Percentiles rank a stretch among this genome's conserved stretches.
These are phyloP conservation scores for Apophysomyces elegans DNA, from an alignment of 371 early-diverging fungal species.

Conservation along the genomic window DNA sequence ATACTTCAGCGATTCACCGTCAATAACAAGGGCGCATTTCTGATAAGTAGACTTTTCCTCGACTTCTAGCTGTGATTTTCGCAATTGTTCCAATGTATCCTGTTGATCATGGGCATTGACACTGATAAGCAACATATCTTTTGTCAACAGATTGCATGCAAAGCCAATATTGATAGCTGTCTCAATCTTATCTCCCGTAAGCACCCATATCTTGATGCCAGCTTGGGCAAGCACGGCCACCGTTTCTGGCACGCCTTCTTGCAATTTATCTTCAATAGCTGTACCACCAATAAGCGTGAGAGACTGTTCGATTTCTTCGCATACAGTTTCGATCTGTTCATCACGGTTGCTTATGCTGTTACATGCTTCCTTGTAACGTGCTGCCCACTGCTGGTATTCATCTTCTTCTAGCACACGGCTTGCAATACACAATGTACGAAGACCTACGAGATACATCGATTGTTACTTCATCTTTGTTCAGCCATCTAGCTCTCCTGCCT, in stretches of 20 bases:
- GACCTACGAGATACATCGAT: constrained; percentile 53
- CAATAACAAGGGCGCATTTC: constrained; percentile 83
- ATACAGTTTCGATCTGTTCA: constrained; percentile 79
- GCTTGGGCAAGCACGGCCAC: constrained; percentile 87
- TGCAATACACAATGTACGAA: constrained; percentile 90
- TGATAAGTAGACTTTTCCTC: constrained; percentile 33
- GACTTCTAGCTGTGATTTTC: constrained; percentile 40
- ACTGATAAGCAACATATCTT: constrained; percentile 70
- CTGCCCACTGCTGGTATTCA: constrained; percentile 82
- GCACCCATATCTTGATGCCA: constrained; percentile 96
- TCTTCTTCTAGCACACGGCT: constrained; percentile 75
- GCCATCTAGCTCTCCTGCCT: not conserved
- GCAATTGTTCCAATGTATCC: constrained; percentile 63
- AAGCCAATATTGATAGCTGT: constrained; percentile 98
- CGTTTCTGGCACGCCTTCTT: constrained; percentile 93
- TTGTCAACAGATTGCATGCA: constrained; percentile 78
- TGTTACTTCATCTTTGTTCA: not conserved
- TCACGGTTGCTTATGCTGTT: constrained; percentile 83
- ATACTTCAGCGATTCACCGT: constrained; percentile 87
- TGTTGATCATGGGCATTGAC: constrained; percentile 69
- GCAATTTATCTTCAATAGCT: constrained; percentile 93
- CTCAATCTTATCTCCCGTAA: constrained; percentile 99
- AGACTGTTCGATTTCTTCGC: constrained; percentile 81
- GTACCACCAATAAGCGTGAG: constrained; percentile 81
- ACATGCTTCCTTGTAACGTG: constrained; percentile 77